A percentile compares a stretch with the other conserved stretches of the same genome.
phyloP scores from a whole-genome alignment of 2,329 filamentous ascomycete species.

The Colletotrichum scovillei region DNA sequence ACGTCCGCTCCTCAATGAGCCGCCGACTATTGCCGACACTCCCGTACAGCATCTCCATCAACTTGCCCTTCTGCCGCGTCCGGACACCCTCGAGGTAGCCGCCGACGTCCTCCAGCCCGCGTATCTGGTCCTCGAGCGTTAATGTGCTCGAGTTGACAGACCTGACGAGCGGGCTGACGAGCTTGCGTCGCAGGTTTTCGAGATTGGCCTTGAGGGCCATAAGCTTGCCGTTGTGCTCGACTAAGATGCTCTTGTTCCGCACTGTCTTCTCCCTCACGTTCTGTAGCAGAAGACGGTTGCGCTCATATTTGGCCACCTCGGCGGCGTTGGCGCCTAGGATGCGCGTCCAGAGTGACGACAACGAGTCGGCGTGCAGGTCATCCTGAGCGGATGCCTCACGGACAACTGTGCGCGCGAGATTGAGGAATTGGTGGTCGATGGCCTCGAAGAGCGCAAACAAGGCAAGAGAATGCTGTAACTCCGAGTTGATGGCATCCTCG shows the following conservation, averaged over 20 bases:
- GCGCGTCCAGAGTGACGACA: slow-evolving; percentile 86
- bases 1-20: slow-evolving; percentile 45
- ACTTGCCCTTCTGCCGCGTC: slow-evolving; percentile 82
- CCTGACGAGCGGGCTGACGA: slow-evolving; percentile 86
- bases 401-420: slow-evolving; percentile 85
- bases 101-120: slow-evolving; percentile 83
- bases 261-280: slow-evolving; percentile 86
- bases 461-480: slow-evolving; percentile 82
- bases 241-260: slow-evolving; percentile 85
- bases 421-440: slow-evolving; percentile 91
- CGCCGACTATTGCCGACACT: slow-evolving; percentile 45
- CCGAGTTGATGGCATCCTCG: slow-evolving; percentile 88
- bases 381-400: slow-evolving; percentile 87
- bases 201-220: slow-evolving; percentile 87
- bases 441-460: slow-evolving; percentile 92
- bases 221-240: slow-evolving; percentile 87
- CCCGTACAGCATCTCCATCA: slow-evolving; percentile 84
- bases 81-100: slow-evolving; percentile 80
- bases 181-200: slow-evolving; percentile 83
- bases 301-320: slow-evolving; percentile 89
- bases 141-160: slow-evolving; percentile 75
- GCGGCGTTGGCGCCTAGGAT: slow-evolving; percentile 81
- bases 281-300: slow-evolving; percentile 83
- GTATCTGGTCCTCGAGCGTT: slow-evolving; percentile 86
- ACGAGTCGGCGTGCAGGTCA: slow-evolving; percentile 81